A percentile compares a stretch with the other conserved stretches of the same genome.
Conservation (phyloP, 306 rosid genomes). For the Rubus parviflorus region DNA sequence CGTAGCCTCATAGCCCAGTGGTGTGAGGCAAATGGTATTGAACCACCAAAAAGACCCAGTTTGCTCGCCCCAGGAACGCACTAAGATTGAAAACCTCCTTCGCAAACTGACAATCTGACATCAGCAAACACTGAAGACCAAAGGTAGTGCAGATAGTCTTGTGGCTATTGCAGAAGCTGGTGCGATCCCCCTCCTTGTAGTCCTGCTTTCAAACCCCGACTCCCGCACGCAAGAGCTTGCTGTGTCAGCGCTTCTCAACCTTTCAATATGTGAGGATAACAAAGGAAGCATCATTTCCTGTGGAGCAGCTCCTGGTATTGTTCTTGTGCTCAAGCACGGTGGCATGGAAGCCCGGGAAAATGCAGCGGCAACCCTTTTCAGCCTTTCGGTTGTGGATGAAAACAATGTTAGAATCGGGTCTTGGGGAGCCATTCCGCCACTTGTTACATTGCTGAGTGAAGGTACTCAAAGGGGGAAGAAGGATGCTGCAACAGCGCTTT, state of each 20-base stretch:
- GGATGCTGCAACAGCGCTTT: constrained; percentile 97
- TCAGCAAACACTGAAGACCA: constrained; percentile 74
- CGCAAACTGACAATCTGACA: constrained; percentile 67
- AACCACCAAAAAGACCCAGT: constrained; percentile 81
- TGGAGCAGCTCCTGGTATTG: constrained; percentile 93
- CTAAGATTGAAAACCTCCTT: constrained; percentile 68
- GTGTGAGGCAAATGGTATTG: constrained; percentile 96
- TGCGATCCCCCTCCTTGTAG: constrained; percentile 86
- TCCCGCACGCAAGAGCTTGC: constrained; percentile 97
- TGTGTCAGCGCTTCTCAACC: constrained; percentile 95
- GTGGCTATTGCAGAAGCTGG: constrained; percentile 99
- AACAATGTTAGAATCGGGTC: constrained; percentile 81
- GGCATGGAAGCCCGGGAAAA: constrained; percentile 99
- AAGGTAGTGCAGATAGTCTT: constrained; percentile 87
- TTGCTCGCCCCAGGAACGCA: constrained; percentile 74
- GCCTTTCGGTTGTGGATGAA: constrained; percentile 93
- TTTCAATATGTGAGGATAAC: constrained; percentile 87
- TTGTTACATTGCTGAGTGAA: constrained; percentile 77
- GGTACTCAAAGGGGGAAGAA: constrained; percentile 98
- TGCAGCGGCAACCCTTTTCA: constrained; percentile 99
- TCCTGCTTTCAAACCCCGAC: constrained; percentile 70
- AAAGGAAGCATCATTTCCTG: constrained; percentile 78
- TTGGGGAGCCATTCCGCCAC: constrained; percentile 91
- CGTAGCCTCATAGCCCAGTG: constrained; percentile 93
- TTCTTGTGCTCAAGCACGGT: constrained; percentile 84